Base-by-base conservation (phyloP, 257 asterid species). In the Schizonepeta tenuifolia region DNA sequence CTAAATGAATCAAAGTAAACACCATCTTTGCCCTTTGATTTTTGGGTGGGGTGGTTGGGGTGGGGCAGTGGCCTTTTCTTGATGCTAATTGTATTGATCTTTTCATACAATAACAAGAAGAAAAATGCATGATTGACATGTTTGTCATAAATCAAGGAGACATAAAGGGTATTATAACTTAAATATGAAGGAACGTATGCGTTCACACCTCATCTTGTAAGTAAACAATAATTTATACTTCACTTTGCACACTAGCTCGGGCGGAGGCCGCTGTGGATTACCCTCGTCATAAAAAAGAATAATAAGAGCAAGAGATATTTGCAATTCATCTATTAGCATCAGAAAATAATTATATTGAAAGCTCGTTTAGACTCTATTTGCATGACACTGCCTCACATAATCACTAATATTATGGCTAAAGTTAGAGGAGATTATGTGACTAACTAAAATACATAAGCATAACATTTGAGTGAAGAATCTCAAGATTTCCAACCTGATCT, bases 1-100 rank as follows among this genome's bases (percentile, higher is more conserved):
- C 76, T 43, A 57, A 56, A 76, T 76, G 67, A 76, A 76, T 70
- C 76, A 40, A 60, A 31, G 66, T 58, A 47, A 60, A 59, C 9
- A 36, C 28, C 65, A 15, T 15, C 31, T 71, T 71, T 71, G 33
- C 69, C 50, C 33, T 59, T 47, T 59, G 28, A 43, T 43, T 65
- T 44, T 65, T 65, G 31, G 40, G 43, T 65, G 58, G 15, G 61
- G 54, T 4, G 57, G 7, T 0, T 5, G 50, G 44, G 31, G 49
- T 17, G n/a, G 62, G 72, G 50, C 10, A 59, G n/a, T 28, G 22
- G 73, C 17, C 31, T 13, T 31, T 44, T 69, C 26, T 54, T 55
- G 40, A n/a, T 12, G 67, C 47, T 3, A 51, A 35, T 10, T 33
- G 15, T 26, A 26, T 44, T 17, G 33, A 0, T 0, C 9, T 9